Base-by-base conservation (phyloP, 345 rosid species). In the Nephelium lappaceum region DNA sequence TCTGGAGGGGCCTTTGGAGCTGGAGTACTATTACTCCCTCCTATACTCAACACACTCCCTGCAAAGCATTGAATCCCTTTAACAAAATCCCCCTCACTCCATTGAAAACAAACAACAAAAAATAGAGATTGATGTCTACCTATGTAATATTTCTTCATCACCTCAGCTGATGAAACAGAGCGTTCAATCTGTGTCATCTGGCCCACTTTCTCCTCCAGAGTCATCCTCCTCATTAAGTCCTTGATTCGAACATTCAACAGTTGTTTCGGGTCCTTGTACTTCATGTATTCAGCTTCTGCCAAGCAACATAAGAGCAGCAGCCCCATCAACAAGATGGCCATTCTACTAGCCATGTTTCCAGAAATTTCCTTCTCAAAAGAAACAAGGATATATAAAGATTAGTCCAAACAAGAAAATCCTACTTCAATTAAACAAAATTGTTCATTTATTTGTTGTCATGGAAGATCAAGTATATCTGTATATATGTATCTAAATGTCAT, bases 171-270 rank as follows among this genome's bases (percentile, higher is more conserved):
- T 2, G 72, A 78, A 21, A 9, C 61, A 0, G 31, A 0, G 0
- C 80, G 67, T 45, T 88, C 89, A 16, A 88, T 23, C 69, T 86
- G 91, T 18, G 72, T 63, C 91, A 88, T 88, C 53, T 88, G 88
- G 38, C 91, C 89, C 16, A 88, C 84, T 80, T 88, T 88, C 63
- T 88, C 89, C 4, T 72, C 79, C 1, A 88, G 57, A 0, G 86
- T 84, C 88, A 86, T 86, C 62, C 79, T 45, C 6, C 42, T 71
- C 83, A 88, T 62, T 9, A 88, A 75, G 67, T 86, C 88, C 36
- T 23, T 78, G 47, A 81, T 80, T 42, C 88, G 60, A 10, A 9
- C 76, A 3, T 72, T 53, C 0, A 80, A 0, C 7, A 84, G 80
- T 51, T 81, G 79, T 3, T 73, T 83, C 23, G 85, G 82, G 69